Evolutionary conservation across 345 rosid genomes (phyloP), one percentile per base, ranked within the genome.

Genomic region (Trapa incisa): DNA sequence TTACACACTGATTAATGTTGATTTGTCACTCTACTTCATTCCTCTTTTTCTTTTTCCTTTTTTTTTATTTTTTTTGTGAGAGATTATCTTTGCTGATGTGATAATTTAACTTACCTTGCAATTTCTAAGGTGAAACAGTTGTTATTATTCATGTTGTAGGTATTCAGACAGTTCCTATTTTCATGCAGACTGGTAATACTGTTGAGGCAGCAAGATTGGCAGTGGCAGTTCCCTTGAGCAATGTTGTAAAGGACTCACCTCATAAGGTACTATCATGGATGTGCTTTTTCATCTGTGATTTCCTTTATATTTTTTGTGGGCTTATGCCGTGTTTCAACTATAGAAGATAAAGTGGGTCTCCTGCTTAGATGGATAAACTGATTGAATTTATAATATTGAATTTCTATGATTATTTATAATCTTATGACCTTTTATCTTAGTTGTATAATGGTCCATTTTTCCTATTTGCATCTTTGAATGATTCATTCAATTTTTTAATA

Each of bases 101-200:
- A 56, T 73, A 67, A 72, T 75, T 52, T 38, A 61, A 70, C 75
- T 72, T 79, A 79, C 74, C 67, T 22, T 79, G 76, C 77, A 56
- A 64, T 80, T 77, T 83, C 96, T 91, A 86, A 94, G 97, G 85
- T 86, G 81, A 75, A 85, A 81, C 80, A 79, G 87, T 65, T 84
- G 93, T 84, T 85, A 87, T 77, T 71, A 85, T 88, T 83, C 80
- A 79, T 86, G 90, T 81, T 89, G 96, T 88, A 89, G 95, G 92
- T 87, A 91, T 89, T 89, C 92, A 89, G 95, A 83, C 89, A 85
- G 95, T 91, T 91, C 88, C 91, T 89, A 83, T 91, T 94, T 94
- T 94, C 87, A 85, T 94, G 97, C 99, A 91, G 99, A 87, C 85
- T 85, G 89, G 84, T 78, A 88, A 85, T 69, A 69, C 62, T 61